These are phyloP conservation scores for Abrus pulchellus DNA, from an alignment of 306 rosid species.

Conservation along the genomic window DNA sequence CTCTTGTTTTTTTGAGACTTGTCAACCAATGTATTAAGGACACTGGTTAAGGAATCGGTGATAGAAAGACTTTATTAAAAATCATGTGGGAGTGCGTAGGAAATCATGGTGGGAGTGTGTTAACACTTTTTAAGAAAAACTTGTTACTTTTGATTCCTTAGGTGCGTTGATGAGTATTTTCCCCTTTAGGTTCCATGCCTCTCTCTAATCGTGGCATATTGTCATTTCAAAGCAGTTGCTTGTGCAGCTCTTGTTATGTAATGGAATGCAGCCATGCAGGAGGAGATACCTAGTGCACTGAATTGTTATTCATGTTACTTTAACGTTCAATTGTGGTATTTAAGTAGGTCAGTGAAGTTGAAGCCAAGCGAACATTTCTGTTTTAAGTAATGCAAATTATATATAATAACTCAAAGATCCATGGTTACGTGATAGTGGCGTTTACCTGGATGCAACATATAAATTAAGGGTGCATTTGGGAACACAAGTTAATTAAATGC, in stretches of 20 bases:
- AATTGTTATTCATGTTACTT: conserved; percentile 29
- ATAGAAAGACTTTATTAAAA: too few relatives aligned
- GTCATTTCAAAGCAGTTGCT: conserved; percentile 39
- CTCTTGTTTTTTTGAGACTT: too few relatives aligned
- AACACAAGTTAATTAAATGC: too few relatives aligned
- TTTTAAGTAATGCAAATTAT: conserved; percentile 16
- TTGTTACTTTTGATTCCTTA: too few relatives aligned
- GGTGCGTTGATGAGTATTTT: too few relatives aligned
- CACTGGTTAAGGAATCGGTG: too few relatives aligned
- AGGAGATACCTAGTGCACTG: conserved; percentile 32
- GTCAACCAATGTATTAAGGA: too few relatives aligned
- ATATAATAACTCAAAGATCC: conserved; percentile 24
- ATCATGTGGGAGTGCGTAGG: too few relatives aligned
- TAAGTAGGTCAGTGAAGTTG: conserved; percentile 42
- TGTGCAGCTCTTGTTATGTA: not conserved
- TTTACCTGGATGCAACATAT: conserved; percentile 13
- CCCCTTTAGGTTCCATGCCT: not conserved
- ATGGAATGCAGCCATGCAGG: not conserved
- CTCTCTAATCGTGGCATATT: conserved; percentile 32
- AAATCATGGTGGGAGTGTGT: too few relatives aligned
- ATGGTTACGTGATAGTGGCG: conserved; percentile 6
- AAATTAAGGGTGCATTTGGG: too few relatives aligned
- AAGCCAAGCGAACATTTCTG: conserved; percentile 26
- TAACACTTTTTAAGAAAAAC: too few relatives aligned
- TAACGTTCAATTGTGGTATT: conserved; percentile 31